Evolutionary conservation across 352 stramenopile species (phyloP).

Genomic region (Peronospora destructor): DNA sequence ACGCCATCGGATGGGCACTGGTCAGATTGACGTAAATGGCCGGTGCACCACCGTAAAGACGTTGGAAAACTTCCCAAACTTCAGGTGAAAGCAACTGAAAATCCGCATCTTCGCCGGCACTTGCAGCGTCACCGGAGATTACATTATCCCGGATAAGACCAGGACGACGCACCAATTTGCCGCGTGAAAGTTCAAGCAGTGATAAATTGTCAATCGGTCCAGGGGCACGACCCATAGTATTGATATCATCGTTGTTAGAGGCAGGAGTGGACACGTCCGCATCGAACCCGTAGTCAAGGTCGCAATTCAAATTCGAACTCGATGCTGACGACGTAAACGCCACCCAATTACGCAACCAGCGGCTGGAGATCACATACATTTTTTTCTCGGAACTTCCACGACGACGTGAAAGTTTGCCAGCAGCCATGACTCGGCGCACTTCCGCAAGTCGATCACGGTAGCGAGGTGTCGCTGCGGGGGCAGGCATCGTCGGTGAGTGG

Average conservation of each 20-base stretch:
- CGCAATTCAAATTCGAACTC: conserved; percentile 20
- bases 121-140: conserved; percentile 21
- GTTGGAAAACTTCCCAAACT: conserved; percentile 64
- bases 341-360: conserved; percentile 57
- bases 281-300: conserved; percentile 23
- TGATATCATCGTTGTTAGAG: conserved; percentile 15
- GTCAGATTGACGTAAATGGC: conserved; percentile 36
- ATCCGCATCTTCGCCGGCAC: conserved; percentile 27
- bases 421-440: conserved; percentile 62
- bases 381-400: conserved; percentile 42
- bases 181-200: conserved; percentile 47
- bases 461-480: conserved; percentile 28
- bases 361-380: conserved; percentile 52
- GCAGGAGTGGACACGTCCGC: conserved; percentile 10
- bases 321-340: conserved; percentile 45
- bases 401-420: conserved; percentile 48
- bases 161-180: conserved; percentile 38
- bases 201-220: conserved; percentile 58
- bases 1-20: conserved; percentile 24
- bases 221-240: conserved; percentile 16
- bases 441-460: conserved; percentile 56
- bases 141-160: conserved; percentile 34
- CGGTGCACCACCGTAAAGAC: conserved; percentile 60
- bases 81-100: conserved; percentile 61
- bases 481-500: conserved; percentile 15